Conservation (phyloP, 1,284 basidiomycete species). For the Apiotrichum sp. region DNA sequence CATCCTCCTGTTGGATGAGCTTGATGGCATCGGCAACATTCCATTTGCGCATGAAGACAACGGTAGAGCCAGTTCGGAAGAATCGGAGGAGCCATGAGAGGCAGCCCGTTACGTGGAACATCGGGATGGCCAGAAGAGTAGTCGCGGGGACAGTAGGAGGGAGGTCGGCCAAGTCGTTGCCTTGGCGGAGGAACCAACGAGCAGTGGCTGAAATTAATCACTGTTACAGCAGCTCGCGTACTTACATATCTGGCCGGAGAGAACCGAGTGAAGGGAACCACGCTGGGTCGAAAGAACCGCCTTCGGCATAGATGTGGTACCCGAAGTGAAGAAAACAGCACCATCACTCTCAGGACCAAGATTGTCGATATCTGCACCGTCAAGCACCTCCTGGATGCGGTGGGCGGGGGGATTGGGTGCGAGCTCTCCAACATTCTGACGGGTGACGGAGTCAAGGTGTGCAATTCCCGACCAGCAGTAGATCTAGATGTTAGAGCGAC, state of each 20-base stretch:
- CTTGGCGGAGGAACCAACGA: slow-evolving; percentile 6
- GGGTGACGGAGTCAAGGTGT: neutral
- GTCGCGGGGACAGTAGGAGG: neutral
- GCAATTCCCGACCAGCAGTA: neutral
- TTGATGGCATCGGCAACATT: slow-evolving; percentile 26
- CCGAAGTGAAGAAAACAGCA: slow-evolving; percentile 38
- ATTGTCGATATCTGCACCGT: slow-evolving; percentile 15
- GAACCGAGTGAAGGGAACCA: slow-evolving; percentile 7
- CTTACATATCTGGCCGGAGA: slow-evolving; percentile 3
- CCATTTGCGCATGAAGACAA: slow-evolving; percentile 36
- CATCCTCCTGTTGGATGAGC: slow-evolving; percentile 27
- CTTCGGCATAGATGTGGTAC: slow-evolving; percentile 25
- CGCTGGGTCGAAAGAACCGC: slow-evolving; percentile 38
- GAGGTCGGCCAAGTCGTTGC: slow-evolving; percentile 1
- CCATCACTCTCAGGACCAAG: slow-evolving; percentile 37
- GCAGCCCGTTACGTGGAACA: slow-evolving; percentile 44
- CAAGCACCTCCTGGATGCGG: slow-evolving; percentile 1
- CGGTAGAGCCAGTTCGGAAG: slow-evolving; percentile 31
- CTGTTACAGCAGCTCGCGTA: neutral
- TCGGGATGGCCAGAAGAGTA: slow-evolving; percentile 32
- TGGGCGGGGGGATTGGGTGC: neutral
- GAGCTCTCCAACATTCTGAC: neutral
- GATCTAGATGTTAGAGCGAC: neutral
- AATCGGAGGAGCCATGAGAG: slow-evolving; percentile 35
- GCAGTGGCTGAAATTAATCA: neutral